Conservation (phyloP, 2,329 filamentous ascomycete species). For the Malbranchea zuffiana region DNA sequence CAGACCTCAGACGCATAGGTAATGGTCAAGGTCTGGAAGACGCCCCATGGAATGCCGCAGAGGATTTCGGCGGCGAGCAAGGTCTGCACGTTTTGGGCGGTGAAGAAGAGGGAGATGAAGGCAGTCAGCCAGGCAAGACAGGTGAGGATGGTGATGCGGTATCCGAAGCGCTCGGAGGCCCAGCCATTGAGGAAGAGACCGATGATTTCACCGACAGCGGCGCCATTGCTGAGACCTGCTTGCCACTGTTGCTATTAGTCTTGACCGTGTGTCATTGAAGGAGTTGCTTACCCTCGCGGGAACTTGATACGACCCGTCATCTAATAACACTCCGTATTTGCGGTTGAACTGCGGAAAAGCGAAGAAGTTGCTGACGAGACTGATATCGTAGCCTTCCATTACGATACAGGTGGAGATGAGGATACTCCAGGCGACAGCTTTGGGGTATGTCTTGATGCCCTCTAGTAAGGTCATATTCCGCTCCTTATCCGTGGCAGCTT, state of each 20-base stretch:
- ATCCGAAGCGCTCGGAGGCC: constrained; percentile 42
- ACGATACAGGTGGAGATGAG: constrained; percentile 82
- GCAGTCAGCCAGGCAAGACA: constrained; percentile 38
- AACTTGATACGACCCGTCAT: constrained; percentile 30
- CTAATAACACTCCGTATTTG: constrained; percentile 30
- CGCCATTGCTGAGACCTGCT: constrained; percentile 36
- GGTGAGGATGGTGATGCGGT: constrained; percentile 41
- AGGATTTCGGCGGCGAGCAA: constrained; percentile 43
- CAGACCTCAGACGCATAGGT: constrained; percentile 41
- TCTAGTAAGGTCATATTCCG: constrained; percentile 62
- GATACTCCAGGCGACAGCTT: constrained; percentile 72
- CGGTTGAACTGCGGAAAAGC: constrained; percentile 32
- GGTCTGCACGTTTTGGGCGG: constrained; percentile 37
- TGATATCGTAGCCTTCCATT: constrained; percentile 85
- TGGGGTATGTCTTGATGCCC: constrained; percentile 72
- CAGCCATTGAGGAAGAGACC: constrained; percentile 43
- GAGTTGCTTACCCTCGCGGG: constrained; percentile 27
- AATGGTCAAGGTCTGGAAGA: constrained; percentile 41
- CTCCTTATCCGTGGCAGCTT: constrained; percentile 36
- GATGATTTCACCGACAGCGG: constrained; percentile 38
- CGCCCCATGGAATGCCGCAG: constrained; percentile 42
- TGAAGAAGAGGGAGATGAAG: constrained; percentile 43
- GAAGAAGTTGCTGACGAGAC: constrained; percentile 72
- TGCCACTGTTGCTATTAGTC: constrained; percentile 30
- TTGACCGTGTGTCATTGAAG: constrained; percentile 8